Evolutionary conservation across 2,329 filamentous ascomycete species (phyloP).

Genomic region (Diaporthe citrichinensis): DNA sequence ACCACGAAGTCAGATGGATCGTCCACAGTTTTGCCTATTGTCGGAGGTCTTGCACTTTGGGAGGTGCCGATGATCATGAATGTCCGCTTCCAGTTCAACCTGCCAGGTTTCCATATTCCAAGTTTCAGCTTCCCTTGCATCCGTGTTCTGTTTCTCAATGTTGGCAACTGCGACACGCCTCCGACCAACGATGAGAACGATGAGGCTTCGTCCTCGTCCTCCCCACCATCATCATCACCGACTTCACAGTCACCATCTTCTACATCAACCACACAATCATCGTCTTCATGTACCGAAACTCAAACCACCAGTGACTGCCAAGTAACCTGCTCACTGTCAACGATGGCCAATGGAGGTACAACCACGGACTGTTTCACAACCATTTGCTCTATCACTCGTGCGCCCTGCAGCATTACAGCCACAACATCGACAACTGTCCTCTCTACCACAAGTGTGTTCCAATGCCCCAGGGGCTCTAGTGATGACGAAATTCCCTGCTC

Average conservation of each 20-base stretch:
- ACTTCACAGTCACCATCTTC: not conserved
- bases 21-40: not conserved
- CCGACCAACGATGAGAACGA: not conserved
- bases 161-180: not conserved
- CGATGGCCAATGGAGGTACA: not conserved
- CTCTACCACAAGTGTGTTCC: not conserved
- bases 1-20: not conserved
- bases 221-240: not conserved
- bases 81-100: not conserved
- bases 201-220: not conserved
- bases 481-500: not conserved
- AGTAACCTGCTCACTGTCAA: not conserved
- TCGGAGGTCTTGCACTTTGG: not conserved
- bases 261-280: not conserved
- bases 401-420: not conserved
- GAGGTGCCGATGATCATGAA: not conserved
- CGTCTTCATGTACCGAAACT: not conserved
- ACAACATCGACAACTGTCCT: not conserved
- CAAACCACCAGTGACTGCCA: not conserved
- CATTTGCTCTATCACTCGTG: not conserved
- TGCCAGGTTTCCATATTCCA: not conserved
- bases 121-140: not conserved
- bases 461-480: not conserved
- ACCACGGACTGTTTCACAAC: not conserved
- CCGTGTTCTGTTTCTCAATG: not conserved